Base-by-base conservation (phyloP, 2,329 filamentous ascomycete genomes). In the Colletotrichum lentis region DNA sequence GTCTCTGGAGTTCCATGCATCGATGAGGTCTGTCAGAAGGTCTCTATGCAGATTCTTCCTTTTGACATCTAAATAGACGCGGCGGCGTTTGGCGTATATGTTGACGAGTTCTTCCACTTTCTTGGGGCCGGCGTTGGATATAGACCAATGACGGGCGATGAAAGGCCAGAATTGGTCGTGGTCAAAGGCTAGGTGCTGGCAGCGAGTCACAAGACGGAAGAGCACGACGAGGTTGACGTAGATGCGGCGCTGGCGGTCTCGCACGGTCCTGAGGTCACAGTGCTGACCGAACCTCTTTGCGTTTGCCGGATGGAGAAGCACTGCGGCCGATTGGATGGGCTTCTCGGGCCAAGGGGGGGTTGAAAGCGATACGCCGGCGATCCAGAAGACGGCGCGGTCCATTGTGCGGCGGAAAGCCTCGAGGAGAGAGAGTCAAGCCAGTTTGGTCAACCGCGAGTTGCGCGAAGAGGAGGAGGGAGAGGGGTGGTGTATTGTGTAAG, bases 21-120 rank as follows among this genome's bases (percentile, higher is more conserved):
- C 65, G 24, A 68, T 68, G n/a, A 68, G 65, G 18, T 65, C 55
- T 16, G 54, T 60, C n/a, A 68, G 20, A 35, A 65, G n/a, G 22
- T 68, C 41, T 3, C 12, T 31, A 31, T 31, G 27, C 27, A 8
- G 3, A 16, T 64, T 49, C n/a, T 43, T 46, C 14, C 27, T 18
- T 16, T 14, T 14, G 10, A 55, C 37, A 1, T 20, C 12, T 1
- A 60, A 7, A 14, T 68, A 68, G 14, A 20, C 7, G n/a, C 31
- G 49, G 43, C 65, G 65, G 46, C 65, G 65, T 18, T 43, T 10
- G 3, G 62, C 43, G 37, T 68, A 68, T 0, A 22, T 20, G 14
- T 31, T 16, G 6, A 50, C 62, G 18, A 68, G 55, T 1, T 65
- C 18, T 5, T 68, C 20, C 6, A 12, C 35, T 10, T 44, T 50